Conservation (phyloP, 148 eudicot genomes). For the Cornus suecica region DNA sequence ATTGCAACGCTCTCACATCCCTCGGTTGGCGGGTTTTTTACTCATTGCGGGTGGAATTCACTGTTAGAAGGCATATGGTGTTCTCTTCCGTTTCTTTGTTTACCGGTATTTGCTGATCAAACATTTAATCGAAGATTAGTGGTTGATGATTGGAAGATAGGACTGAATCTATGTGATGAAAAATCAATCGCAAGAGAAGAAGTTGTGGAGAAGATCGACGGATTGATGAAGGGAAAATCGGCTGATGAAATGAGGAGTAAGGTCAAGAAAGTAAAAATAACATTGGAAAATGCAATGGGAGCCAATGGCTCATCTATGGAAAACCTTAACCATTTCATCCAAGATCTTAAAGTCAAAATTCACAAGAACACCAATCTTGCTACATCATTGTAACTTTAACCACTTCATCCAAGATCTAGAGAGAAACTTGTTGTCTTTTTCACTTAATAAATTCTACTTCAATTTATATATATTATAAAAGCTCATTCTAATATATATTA, state of each 20-base stretch:
- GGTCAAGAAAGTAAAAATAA: neutral
- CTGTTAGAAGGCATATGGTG: neutral
- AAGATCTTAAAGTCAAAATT: neutral
- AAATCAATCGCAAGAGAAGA: neutral
- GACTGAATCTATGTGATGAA: neutral
- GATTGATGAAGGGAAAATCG: neutral
- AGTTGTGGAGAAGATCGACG: neutral
- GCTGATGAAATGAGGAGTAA: neutral
- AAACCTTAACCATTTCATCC: neutral
- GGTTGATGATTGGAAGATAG: slow-evolving; percentile 2
- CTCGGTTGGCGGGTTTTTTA: neutral
- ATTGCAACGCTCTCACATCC: neutral
- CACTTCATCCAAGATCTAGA: too few species aligned
- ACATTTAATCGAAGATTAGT: neutral
- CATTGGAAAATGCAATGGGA: neutral
- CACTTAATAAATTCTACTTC: too few species aligned
- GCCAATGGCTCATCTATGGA: neutral
- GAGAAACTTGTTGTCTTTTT: too few species aligned
- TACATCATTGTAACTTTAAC: too few species aligned
- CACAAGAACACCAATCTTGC: neutral
- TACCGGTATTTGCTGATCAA: neutral
- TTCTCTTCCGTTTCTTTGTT: neutral
- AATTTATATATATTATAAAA: too few species aligned
- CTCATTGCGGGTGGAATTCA: neutral
- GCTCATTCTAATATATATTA: too few species aligned